Percentiles rank a stretch among this genome's conserved stretches.
These are phyloP conservation scores for Diaporthe velutina DNA, from an alignment of 2,329 filamentous ascomycete genomes.

Conservation along the genomic window DNA sequence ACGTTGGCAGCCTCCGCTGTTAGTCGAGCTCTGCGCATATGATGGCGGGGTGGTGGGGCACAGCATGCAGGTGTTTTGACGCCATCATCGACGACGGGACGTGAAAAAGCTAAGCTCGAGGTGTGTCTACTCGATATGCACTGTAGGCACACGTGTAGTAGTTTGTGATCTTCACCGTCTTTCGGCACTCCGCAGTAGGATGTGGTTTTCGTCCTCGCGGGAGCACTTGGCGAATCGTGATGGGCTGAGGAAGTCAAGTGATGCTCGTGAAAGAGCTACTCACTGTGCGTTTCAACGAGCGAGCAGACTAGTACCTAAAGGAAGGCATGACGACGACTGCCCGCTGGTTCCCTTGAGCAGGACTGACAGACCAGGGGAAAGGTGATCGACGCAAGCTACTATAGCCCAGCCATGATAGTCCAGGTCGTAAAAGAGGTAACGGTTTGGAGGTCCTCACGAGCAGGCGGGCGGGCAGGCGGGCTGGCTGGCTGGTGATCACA, in stretches of 20 bases:
- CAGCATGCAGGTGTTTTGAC: slow-evolving; percentile 30
- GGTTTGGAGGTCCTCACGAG: slow-evolving; percentile 6
- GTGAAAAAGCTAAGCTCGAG: slow-evolving; percentile 3
- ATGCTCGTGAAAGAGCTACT: not conserved
- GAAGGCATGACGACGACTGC: not conserved
- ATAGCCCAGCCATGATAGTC: not conserved
- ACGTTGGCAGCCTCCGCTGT: slow-evolving; percentile 19
- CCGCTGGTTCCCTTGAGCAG: not conserved
- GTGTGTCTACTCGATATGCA: not conserved
- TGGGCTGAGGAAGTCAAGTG: not conserved
- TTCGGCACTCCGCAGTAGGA: not conserved
- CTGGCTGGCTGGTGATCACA: slow-evolving; percentile 10
- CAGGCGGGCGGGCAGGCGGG: not conserved
- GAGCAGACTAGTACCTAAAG: not conserved
- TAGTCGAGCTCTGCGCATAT: slow-evolving; percentile 3
- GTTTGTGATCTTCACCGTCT: slow-evolving; percentile 4
- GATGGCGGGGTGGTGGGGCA: slow-evolving; percentile 36
- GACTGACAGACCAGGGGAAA: not conserved
- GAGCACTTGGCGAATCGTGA: not conserved
- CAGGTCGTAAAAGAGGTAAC: not conserved
- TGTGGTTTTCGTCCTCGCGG: not conserved
- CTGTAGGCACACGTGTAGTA: slow-evolving; percentile 11
- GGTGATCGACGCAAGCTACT: slow-evolving; percentile 1
- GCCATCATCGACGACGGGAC: slow-evolving; percentile 27
- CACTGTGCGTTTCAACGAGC: not conserved